Evolutionary conservation across 495 filamentous ascomycete genomes (phyloP).

Genomic region (Podospora anserina): DNA sequence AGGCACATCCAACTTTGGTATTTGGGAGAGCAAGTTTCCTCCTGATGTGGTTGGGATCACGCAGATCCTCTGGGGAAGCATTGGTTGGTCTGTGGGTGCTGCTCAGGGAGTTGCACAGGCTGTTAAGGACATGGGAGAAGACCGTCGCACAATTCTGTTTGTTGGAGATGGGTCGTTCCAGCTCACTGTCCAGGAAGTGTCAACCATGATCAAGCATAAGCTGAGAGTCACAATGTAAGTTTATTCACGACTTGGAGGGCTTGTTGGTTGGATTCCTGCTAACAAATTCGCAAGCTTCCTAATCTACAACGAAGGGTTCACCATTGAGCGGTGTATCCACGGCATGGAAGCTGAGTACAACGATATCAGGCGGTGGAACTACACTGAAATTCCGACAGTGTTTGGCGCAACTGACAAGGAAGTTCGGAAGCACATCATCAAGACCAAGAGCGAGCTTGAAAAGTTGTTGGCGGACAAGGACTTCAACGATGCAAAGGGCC

Average conservation of each 20-base stretch:
- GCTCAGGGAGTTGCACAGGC: constrained; percentile 74
- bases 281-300: constrained; percentile 53
- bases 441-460: constrained; percentile 67
- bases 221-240: constrained; percentile 76
- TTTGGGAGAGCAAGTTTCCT: constrained; percentile 84
- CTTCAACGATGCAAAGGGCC: constrained; percentile 52
- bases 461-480: constrained; percentile 62
- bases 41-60: constrained; percentile 68
- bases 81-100: constrained; percentile 77
- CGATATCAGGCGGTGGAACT: constrained; percentile 72
- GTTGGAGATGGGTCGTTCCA: constrained; percentile 87
- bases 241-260: constrained; percentile 8
- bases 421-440: constrained; percentile 64
- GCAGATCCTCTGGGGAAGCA: constrained; percentile 87
- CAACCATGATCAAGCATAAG: constrained; percentile 76
- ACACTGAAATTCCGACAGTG: constrained; percentile 60
- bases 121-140: constrained; percentile 52
- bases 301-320: constrained; percentile 73
- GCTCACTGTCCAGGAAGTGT: constrained; percentile 79
- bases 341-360: constrained; percentile 77
- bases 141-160: constrained; percentile 72
- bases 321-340: constrained; percentile 73
- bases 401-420: constrained; percentile 62
- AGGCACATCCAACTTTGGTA: constrained; percentile 85
- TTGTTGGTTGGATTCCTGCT: constrained; percentile 2